Conservation (phyloP, 2,329 filamentous ascomycete species). For the Sphaerulina vaccinii region DNA sequence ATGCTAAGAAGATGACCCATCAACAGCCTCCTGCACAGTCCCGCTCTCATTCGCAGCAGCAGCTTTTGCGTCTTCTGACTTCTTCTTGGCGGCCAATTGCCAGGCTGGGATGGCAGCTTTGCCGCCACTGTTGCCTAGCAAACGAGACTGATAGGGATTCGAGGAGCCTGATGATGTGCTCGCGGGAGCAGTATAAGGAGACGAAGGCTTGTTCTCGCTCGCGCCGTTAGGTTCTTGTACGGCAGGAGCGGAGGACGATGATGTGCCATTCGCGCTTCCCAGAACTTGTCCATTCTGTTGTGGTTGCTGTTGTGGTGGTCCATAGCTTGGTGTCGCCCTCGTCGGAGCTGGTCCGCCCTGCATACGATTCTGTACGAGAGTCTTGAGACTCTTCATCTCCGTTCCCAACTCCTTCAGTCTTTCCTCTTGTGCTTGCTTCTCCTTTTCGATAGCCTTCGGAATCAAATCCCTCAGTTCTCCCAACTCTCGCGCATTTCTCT, state of each 20-base stretch:
- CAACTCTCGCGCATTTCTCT: slow-evolving; percentile 83
- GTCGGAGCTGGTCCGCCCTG: slow-evolving; percentile 23
- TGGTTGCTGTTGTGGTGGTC: slow-evolving; percentile 10
- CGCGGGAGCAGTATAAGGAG: slow-evolving; percentile 24
- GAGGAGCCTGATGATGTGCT: slow-evolving; percentile 8
- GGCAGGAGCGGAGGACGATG: slow-evolving; percentile 8
- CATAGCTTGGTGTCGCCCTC: slow-evolving; percentile 28
- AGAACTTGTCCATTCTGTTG: slow-evolving; percentile 26
- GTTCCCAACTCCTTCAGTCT: slow-evolving; percentile 79
- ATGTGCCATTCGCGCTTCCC: slow-evolving; percentile 13
- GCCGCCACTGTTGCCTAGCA: slow-evolving; percentile 29
- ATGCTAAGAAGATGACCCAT: slow-evolving; percentile 11
- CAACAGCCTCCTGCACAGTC: slow-evolving; percentile 23
- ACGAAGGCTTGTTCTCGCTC: slow-evolving; percentile 20
- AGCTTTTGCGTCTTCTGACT: slow-evolving; percentile 48
- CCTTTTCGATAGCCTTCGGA: slow-evolving; percentile 81
- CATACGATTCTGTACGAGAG: slow-evolving; percentile 69
- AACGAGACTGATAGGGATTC: slow-evolving; percentile 28
- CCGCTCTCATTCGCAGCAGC: slow-evolving; percentile 35
- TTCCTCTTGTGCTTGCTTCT: slow-evolving; percentile 79
- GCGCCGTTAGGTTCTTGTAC: slow-evolving; percentile 20
- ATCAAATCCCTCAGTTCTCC: slow-evolving; percentile 78
- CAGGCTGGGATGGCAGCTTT: slow-evolving; percentile 52
- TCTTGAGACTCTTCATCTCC: slow-evolving; percentile 90
- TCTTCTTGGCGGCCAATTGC: slow-evolving; percentile 53